phyloP scores from a whole-genome alignment of 441 rosid genomes.

The Gossypium schwendimanii region DNA sequence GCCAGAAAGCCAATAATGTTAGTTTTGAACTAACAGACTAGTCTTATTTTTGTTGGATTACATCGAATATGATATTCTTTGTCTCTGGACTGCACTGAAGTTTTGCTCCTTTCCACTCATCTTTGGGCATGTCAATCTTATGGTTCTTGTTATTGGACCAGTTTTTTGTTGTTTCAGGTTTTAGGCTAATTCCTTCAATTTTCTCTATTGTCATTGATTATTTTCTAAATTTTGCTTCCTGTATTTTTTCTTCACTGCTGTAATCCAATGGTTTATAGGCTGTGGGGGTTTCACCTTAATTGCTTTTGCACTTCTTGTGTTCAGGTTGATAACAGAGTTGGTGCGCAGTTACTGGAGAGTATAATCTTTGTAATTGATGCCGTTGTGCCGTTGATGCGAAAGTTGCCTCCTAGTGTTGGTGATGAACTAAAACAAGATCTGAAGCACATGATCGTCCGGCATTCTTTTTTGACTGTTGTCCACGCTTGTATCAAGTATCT shows the following conservation, averaged over 20 bases:
- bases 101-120: background rate
- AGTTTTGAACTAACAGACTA: background rate
- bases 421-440: constrained; percentile 97
- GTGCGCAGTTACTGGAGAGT: constrained; percentile 91
- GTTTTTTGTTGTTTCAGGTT: background rate
- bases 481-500: constrained; percentile 96
- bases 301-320: constrained; percentile 22
- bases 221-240: background rate
- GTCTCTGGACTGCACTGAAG: background rate
- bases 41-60: background rate
- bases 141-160: background rate
- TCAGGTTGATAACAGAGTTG: constrained; percentile 84
- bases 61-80: background rate
- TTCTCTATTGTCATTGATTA: background rate
- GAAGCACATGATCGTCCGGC: constrained; percentile 92
- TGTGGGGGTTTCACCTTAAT: constrained; percentile 18
- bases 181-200: background rate
- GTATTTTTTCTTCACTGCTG: background rate
- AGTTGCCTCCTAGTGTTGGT: constrained; percentile 63
- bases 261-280: background rate
- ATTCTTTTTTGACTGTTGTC: constrained; percentile 94
- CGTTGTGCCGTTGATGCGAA: constrained; percentile 77
- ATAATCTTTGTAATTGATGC: constrained; percentile 84
- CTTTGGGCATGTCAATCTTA: background rate
- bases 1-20: background rate